phyloP scores from a whole-genome alignment of 305 asterid genomes.

The Fraxinus velutina region DNA sequence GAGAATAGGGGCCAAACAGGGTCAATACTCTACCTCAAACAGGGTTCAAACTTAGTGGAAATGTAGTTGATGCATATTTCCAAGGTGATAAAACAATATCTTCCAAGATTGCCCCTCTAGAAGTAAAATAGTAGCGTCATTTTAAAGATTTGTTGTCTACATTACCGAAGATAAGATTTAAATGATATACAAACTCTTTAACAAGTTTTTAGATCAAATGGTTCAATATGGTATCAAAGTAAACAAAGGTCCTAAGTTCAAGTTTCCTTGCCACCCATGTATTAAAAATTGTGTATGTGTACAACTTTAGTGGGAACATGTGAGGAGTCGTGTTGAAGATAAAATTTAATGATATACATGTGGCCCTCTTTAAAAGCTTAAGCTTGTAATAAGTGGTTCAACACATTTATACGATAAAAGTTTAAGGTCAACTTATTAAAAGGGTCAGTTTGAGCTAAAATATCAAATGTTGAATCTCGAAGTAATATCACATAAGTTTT shows the following conservation, averaged over 20 bases:
- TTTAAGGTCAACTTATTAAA: neutral
- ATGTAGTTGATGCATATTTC: slow-evolving; percentile 2
- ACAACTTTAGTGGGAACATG: neutral
- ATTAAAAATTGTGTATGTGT: neutral
- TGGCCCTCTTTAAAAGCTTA: neutral
- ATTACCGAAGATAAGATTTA: neutral
- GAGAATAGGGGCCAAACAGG: neutral
- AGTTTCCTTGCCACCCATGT: neutral
- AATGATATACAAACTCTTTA: neutral
- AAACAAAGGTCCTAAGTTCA: neutral
- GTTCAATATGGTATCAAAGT: neutral
- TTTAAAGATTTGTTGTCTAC: neutral
- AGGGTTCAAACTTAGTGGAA: neutral
- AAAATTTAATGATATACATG: neutral
- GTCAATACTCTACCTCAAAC: neutral
- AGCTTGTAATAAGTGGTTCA: neutral
- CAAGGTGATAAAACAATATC: neutral
- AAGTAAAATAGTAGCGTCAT: neutral
- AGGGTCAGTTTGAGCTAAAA: slow-evolving; percentile 7
- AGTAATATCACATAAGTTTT: neutral
- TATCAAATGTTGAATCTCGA: neutral
- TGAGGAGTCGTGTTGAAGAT: neutral
- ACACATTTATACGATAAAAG: neutral
- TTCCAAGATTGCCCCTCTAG: slow-evolving; percentile 6
- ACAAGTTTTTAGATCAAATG: neutral